phyloP scores from a whole-genome alignment of 2,329 filamentous ascomycete genomes.

The Lachnellula arida region DNA sequence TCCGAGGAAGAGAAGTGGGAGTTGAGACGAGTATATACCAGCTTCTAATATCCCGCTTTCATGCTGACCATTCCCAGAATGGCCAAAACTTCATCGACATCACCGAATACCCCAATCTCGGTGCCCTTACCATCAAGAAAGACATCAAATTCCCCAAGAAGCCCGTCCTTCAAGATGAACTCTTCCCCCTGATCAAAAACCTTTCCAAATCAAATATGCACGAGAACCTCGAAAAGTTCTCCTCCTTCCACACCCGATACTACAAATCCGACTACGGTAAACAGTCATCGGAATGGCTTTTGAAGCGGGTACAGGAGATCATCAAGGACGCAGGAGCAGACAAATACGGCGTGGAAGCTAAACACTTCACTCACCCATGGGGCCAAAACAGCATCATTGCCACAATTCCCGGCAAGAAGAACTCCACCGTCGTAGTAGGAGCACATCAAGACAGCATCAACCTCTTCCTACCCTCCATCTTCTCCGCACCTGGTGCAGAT shows the following conservation, averaged over 20 bases:
- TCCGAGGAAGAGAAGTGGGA: conserved; percentile 96
- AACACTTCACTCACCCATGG: conserved; percentile 79
- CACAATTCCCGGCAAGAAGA: conserved; percentile 78
- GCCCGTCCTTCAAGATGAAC: conserved; percentile 58
- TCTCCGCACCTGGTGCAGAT: conserved; percentile 88
- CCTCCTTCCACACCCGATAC: conserved; percentile 76
- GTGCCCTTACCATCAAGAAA: conserved; percentile 42
- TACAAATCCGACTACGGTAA: conserved; percentile 74
- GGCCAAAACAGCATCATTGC: conserved; percentile 88
- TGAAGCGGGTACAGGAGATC: conserved; percentile 66
- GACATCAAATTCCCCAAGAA: conserved; percentile 61
- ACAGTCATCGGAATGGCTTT: conserved; percentile 84
- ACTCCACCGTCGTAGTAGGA: conserved; percentile 82
- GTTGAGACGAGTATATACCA: conserved; percentile 64
- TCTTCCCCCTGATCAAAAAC: conserved; percentile 61
- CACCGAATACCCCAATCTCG: conserved; percentile 67
- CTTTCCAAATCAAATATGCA: conserved; percentile 74
- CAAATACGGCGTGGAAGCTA: conserved; percentile 60
- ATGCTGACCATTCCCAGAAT: conserved; percentile 48
- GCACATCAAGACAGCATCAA: conserved; percentile 97
- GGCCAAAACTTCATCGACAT: conserved; percentile 94
- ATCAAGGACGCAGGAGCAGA: conserved; percentile 68
- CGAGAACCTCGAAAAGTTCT: conserved; percentile 71
- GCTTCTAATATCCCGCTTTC: neutral
- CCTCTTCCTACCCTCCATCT: conserved; percentile 76